A percentile compares a stretch with the other conserved stretches of the same genome.
Conservation (phyloP, 805 yeast species). For the Sugiyamaella boreocaroliniensis region DNA sequence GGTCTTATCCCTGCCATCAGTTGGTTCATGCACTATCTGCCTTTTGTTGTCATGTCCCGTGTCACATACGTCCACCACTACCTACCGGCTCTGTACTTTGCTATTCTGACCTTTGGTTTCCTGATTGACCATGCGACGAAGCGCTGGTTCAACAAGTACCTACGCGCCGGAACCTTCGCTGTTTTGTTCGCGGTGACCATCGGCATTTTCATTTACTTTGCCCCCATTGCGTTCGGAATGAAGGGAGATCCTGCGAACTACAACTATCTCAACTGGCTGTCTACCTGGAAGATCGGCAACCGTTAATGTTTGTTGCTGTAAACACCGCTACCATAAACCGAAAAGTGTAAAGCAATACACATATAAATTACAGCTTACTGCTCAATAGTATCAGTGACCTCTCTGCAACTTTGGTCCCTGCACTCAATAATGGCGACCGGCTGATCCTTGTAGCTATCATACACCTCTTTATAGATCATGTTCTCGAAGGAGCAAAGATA, state of each 20-base stretch:
- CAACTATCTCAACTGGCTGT: conserved; percentile 46
- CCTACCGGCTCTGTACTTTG: conserved; percentile 91
- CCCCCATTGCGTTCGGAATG: conserved; percentile 81
- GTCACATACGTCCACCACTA: conserved; percentile 96
- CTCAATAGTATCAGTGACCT: background rate
- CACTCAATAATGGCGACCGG: conserved; percentile 8
- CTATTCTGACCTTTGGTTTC: conserved; percentile 69
- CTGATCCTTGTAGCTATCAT: conserved; percentile 5
- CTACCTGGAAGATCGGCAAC: conserved; percentile 46
- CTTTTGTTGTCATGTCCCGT: conserved; percentile 90
- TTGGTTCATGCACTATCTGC: conserved; percentile 83
- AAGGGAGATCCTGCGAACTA: conserved; percentile 44
- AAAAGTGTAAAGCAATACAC: background rate
- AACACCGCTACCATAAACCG: background rate
- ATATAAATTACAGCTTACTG: too few relatives aligned
- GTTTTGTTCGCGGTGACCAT: conserved; percentile 45
- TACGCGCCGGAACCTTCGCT: conserved; percentile 34
- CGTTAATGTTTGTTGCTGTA: too few relatives aligned
- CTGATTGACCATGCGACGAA: conserved; percentile 44
- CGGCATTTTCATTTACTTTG: conserved; percentile 52
- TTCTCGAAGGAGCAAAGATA: conserved; percentile 8
- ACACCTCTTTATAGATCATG: conserved; percentile 11
- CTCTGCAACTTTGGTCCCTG: conserved; percentile 11
- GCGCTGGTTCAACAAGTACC: conserved; percentile 26
- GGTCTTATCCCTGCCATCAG: conserved; percentile 84